Conservation (phyloP, 768 basidiomycete species). For the Trametes gibbosa region DNA sequence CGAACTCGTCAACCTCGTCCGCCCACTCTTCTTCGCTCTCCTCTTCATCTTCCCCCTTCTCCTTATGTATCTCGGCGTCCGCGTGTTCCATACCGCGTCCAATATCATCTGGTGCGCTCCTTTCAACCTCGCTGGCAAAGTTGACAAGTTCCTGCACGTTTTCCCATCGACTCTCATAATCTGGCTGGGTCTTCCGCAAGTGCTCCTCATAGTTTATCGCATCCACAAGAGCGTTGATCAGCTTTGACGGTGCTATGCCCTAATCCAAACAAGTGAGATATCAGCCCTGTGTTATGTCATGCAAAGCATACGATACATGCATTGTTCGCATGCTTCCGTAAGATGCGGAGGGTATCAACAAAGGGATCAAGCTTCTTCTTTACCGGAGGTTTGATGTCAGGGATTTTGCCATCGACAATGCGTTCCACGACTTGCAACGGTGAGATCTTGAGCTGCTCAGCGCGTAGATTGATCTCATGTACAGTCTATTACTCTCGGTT, state of each 20-base stretch:
- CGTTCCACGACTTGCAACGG: conserved; percentile 59
- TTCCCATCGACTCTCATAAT: conserved; percentile 77
- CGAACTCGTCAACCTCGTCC: conserved; percentile 9
- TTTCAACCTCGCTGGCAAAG: conserved; percentile 63
- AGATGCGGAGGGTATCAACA: conserved; percentile 49
- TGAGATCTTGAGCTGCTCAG: conserved; percentile 49
- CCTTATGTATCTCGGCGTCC: neutral
- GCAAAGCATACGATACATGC: conserved; percentile 32
- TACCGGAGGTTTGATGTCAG: conserved; percentile 64
- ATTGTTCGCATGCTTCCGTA: conserved; percentile 53
- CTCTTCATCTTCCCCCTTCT: neutral
- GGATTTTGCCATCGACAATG: conserved; percentile 57
- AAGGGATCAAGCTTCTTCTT: conserved; percentile 64
- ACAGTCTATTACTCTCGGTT: conserved; percentile 47
- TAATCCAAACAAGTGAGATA: conserved; percentile 23
- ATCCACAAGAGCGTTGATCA: conserved; percentile 58
- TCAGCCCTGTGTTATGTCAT: neutral
- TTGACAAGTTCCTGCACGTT: conserved; percentile 83
- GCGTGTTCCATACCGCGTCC: conserved; percentile 16
- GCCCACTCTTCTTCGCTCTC: conserved; percentile 17
- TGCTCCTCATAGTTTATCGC: conserved; percentile 65
- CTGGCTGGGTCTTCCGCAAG: conserved; percentile 66
- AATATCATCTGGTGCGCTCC: conserved; percentile 23
- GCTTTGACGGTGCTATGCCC: conserved; percentile 58
- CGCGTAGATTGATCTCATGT: conserved; percentile 50